Evolutionary conservation across 495 filamentous ascomycete genomes (phyloP).

Genomic region (Trichoderma gamsii): DNA sequence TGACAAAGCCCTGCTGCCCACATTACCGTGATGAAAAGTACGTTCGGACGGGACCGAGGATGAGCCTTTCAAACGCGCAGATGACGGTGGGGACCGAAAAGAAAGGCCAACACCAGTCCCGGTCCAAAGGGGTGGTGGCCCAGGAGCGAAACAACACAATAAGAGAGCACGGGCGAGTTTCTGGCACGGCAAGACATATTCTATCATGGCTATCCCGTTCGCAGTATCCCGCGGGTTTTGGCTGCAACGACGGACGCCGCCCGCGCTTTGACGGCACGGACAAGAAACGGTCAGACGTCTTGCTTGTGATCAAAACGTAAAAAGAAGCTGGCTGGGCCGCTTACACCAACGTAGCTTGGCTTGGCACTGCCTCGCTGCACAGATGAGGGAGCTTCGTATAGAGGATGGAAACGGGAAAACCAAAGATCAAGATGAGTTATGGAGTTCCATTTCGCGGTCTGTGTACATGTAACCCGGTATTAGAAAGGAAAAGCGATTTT

Average conservation of each 20-base stretch:
- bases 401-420: neutral
- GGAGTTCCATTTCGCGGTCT: neutral
- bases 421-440: neutral
- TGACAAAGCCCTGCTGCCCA: neutral
- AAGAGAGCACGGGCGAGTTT: neutral
- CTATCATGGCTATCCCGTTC: constrained; percentile 4
- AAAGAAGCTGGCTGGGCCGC: neutral
- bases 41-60: neutral
- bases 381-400: neutral
- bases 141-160: neutral
- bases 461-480: no score
- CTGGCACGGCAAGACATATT: constrained; percentile 6
- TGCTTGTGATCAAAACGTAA: neutral
- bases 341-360: neutral
- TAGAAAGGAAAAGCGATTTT: no score
- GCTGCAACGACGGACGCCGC: neutral
- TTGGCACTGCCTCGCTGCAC: neutral
- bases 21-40: constrained; percentile 2
- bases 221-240: neutral
- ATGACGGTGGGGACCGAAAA: neutral
- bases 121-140: neutral
- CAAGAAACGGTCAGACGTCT: neutral
- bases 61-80: neutral
- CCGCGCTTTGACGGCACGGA: neutral
- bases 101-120: neutral